phyloP scores from a whole-genome alignment of 202 grass and related monocot species.

The Panicum hallii region DNA sequence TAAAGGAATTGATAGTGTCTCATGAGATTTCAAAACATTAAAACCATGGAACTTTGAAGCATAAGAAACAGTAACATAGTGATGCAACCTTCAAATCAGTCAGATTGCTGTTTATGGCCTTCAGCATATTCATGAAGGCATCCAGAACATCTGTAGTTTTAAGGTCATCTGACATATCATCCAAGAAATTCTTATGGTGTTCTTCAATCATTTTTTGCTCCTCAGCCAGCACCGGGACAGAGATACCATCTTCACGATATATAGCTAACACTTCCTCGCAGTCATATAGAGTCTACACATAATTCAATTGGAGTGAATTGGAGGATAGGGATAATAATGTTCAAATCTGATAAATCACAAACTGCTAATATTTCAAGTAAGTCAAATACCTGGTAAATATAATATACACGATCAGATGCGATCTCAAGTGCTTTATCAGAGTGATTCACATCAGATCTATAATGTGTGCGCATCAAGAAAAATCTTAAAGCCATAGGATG shows the following conservation, averaged over 20 bases:
- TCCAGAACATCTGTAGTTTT: slow-evolving; percentile 89
- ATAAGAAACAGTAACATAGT: slow-evolving; percentile 29
- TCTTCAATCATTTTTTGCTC: slow-evolving; percentile 62
- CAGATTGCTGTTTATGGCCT: slow-evolving; percentile 88
- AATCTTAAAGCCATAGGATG: slow-evolving; percentile 93
- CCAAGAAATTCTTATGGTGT: slow-evolving; percentile 60
- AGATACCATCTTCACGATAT: slow-evolving; percentile 53
- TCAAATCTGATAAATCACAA: background rate
- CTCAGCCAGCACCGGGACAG: slow-evolving; percentile 57
- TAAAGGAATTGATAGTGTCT: background rate
- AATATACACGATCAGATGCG: slow-evolving; percentile 83
- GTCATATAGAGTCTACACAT: slow-evolving; percentile 78
- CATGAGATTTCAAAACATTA: background rate
- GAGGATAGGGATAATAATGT: background rate
- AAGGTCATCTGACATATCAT: slow-evolving; percentile 85
- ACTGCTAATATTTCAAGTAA: background rate
- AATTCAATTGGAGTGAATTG: slow-evolving; percentile 15
- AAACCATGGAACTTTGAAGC: background rate
- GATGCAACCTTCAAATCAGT: slow-evolving; percentile 70
- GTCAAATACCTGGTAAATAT: slow-evolving; percentile 85
- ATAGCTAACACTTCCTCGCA: slow-evolving; percentile 61
- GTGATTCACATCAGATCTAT: slow-evolving; percentile 87
- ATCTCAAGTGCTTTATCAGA: slow-evolving; percentile 73
- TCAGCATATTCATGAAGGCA: slow-evolving; percentile 78
- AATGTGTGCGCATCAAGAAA: slow-evolving; percentile 97